Conservation (phyloP, 306 rosid genomes). For the Astragalus glycyphyllos region DNA sequence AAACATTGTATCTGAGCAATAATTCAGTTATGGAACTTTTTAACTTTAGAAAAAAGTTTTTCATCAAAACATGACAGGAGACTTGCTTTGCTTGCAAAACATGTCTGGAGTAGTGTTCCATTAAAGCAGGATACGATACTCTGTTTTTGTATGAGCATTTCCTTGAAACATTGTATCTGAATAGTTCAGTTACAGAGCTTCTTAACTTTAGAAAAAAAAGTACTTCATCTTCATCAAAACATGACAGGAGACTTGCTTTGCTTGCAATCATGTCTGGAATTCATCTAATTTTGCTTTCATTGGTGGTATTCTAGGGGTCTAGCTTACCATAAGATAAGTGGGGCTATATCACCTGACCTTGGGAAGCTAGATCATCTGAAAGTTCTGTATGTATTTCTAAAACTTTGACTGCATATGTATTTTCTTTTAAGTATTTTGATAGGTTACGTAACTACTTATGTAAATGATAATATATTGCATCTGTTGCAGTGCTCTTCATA, state of each 20-base stretch:
- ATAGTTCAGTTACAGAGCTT: slow-evolving; percentile 1
- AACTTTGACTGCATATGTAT: slow-evolving; percentile 20
- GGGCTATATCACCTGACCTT: slow-evolving; percentile 77
- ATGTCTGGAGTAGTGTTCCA: slow-evolving; percentile 16
- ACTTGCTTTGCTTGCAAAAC: too few species aligned
- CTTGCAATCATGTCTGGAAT: slow-evolving; percentile 35
- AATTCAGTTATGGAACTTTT: slow-evolving; percentile 2
- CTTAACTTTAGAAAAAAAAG: slow-evolving; percentile 23
- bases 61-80: too few species aligned
- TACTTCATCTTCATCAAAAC: slow-evolving; percentile 10
- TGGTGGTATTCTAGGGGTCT: slow-evolving; percentile 69
- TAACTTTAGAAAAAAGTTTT: slow-evolving; percentile 32
- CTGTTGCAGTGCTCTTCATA: slow-evolving; percentile 72
- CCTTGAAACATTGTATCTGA: slow-evolving; percentile 14
- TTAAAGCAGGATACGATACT: slow-evolving; percentile 20
- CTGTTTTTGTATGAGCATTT: slow-evolving; percentile 31
- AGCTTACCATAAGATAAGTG: slow-evolving; percentile 77
- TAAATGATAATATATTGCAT: slow-evolving; percentile 42
- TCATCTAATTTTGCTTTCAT: slow-evolving; percentile 46
- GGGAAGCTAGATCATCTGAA: slow-evolving; percentile 85
- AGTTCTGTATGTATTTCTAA: slow-evolving; percentile 70
- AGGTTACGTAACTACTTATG: slow-evolving; percentile 33
- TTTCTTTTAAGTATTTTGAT: slow-evolving; percentile 22
- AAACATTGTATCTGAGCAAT: slow-evolving; percentile 4
- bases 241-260: slow-evolving; percentile 24